Evolutionary conservation across 495 filamentous ascomycete species (phyloP).

Genomic region (Penicillium parvum): DNA sequence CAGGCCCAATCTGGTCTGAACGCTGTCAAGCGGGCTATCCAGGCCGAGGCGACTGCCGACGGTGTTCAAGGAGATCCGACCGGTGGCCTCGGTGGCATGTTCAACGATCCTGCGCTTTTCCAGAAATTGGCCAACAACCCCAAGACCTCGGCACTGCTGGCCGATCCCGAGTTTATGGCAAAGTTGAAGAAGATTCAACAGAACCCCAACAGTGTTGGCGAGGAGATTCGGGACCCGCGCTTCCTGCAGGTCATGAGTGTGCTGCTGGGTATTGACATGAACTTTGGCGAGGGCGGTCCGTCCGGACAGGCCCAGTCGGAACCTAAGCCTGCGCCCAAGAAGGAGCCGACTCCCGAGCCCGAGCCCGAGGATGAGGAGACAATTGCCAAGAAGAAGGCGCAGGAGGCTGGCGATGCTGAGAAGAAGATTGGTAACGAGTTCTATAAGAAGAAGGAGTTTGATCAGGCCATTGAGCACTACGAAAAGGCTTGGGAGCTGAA

Average conservation of each 20-base stretch:
- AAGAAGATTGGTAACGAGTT: slow-evolving; percentile 90
- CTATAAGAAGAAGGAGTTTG: slow-evolving; percentile 98
- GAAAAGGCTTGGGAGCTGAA: slow-evolving; percentile 87
- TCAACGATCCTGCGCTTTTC: slow-evolving; percentile 84
- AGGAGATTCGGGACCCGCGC: slow-evolving; percentile 80
- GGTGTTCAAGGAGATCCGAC: slow-evolving; percentile 63
- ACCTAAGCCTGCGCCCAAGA: slow-evolving; percentile 48
- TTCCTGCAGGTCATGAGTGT: slow-evolving; percentile 95
- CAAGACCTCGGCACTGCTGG: slow-evolving; percentile 82
- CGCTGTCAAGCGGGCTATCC: slow-evolving; percentile 81
- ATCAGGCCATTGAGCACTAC: slow-evolving; percentile 93
- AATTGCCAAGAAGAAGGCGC: slow-evolving; percentile 76
- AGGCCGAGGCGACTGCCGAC: slow-evolving; percentile 66
- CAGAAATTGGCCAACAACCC: slow-evolving; percentile 91
- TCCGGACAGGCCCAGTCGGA: slow-evolving; percentile 75
- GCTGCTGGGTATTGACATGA: slow-evolving; percentile 90
- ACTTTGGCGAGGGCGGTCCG: slow-evolving; percentile 57
- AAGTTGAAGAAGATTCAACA: slow-evolving; percentile 77
- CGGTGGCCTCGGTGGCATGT: slow-evolving; percentile 80
- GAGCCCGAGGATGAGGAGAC: slow-evolving; percentile 75
- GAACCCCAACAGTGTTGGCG: slow-evolving; percentile 74
- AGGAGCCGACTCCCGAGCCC: slow-evolving; percentile 59
- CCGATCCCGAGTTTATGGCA: slow-evolving; percentile 80
- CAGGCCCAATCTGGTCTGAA: slow-evolving; percentile 85
- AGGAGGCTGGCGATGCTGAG: slow-evolving; percentile 89